Conservation (phyloP, 2,329 filamentous ascomycete genomes). For the Phialophora verrucosa region DNA sequence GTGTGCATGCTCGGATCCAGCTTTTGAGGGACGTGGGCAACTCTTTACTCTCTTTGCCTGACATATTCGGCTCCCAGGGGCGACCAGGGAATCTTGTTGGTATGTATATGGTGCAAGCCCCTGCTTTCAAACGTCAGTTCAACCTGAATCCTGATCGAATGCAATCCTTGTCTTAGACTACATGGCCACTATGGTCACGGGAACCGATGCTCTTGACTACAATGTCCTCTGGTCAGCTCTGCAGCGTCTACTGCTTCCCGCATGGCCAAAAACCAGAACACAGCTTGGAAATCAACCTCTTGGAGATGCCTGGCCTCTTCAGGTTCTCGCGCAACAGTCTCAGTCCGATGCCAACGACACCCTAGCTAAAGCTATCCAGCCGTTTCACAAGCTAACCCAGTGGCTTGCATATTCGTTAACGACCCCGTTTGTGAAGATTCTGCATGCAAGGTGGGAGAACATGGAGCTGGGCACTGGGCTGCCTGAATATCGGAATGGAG, state of each 20-base stretch:
- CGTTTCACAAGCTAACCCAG: conserved; percentile 23
- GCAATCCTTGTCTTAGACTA: conserved; percentile 12
- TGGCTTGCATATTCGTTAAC: conserved; percentile 19
- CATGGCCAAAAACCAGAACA: conserved; percentile 20
- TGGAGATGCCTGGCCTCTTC: conserved; percentile 24
- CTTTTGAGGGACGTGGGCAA: conserved; percentile 15
- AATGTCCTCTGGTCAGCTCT: conserved; percentile 12
- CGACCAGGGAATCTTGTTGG: conserved; percentile 24
- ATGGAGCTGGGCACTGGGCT: conserved; percentile 15
- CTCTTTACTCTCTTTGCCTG: conserved; percentile 6
- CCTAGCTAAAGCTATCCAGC: conserved; percentile 12
- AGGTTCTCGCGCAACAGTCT: conserved; percentile 12
- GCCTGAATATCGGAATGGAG: conserved; percentile 24
- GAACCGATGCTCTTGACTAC: conserved; percentile 11
- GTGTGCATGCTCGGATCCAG: conserved; percentile 11
- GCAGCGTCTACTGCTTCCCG: conserved; percentile 23
- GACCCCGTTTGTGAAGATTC: conserved; percentile 15
- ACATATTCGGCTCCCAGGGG: conserved; percentile 15
- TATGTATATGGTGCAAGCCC: conserved; percentile 6
- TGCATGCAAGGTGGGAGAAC: conserved; percentile 3
- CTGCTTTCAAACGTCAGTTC: neutral
- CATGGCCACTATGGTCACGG: neutral
- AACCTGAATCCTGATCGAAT: conserved; percentile 5
- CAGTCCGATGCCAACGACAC: conserved; percentile 1
- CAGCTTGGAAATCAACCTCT: conserved; percentile 10